These are phyloP conservation scores for Arthroderma sp. DNA, from an alignment of 2,329 filamentous ascomycete species.

Conservation along the genomic window DNA sequence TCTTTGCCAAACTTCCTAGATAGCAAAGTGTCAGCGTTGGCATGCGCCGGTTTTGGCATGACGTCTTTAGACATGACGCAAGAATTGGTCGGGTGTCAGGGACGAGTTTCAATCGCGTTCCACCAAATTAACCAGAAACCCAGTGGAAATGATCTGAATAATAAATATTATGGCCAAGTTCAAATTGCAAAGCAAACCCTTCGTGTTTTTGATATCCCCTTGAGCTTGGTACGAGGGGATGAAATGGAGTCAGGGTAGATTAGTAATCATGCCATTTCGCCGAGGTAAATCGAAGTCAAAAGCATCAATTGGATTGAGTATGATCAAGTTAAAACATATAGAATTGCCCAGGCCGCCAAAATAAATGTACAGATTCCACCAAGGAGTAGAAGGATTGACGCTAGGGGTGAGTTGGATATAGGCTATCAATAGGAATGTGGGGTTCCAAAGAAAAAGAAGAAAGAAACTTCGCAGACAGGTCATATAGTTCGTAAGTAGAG, in stretches of 20 bases:
- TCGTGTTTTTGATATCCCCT: background rate
- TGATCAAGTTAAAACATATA: background rate
- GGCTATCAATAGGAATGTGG: background rate
- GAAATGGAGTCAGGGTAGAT: constrained; percentile 4
- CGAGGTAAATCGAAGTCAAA: background rate
- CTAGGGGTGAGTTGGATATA: background rate
- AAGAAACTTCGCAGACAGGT: background rate
- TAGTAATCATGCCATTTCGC: background rate
- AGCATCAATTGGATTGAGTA: background rate
- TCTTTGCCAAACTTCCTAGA: constrained; percentile 39
- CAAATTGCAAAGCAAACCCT: background rate
- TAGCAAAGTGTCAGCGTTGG: constrained; percentile 46
- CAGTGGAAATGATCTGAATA: background rate
- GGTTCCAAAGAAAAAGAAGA: background rate
- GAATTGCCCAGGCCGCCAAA: background rate
- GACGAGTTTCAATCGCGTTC: background rate
- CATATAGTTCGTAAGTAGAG: background rate
- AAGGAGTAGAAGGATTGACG: background rate
- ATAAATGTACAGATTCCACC: background rate
- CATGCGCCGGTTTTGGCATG: constrained; percentile 47
- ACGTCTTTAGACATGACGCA: constrained; percentile 1
- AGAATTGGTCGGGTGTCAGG: background rate
- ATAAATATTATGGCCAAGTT: background rate
- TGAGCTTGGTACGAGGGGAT: background rate
- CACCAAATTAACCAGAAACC: background rate